Evolutionary conservation across 169 alveolate species (phyloP).

Genomic region (Cyclospora cayetanensis): DNA sequence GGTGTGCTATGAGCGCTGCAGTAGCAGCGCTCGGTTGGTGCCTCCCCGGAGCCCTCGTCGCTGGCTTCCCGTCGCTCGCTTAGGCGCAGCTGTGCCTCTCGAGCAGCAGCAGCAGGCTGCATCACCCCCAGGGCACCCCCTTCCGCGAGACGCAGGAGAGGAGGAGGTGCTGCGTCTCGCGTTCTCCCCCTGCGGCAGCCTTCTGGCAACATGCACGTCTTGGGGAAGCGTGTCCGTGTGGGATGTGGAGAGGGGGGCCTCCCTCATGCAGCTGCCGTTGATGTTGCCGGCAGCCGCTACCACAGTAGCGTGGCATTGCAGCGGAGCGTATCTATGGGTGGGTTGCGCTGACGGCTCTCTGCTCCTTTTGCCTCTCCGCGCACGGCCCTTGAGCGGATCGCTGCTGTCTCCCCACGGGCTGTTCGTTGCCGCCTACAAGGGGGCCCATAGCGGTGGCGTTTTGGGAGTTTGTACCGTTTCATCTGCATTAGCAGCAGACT

Average conservation of each 20-base stretch:
- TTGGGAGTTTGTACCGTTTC: background rate
- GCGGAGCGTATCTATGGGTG: background rate
- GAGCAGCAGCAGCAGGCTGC: constrained; percentile 30
- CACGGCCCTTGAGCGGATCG: background rate
- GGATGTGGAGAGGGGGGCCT: background rate
- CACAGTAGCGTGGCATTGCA: background rate
- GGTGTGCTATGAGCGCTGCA: background rate
- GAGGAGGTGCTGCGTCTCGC: background rate
- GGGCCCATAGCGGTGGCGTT: background rate
- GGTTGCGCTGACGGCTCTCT: background rate
- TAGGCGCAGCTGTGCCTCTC: background rate
- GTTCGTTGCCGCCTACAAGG: background rate
- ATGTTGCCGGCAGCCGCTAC: background rate
- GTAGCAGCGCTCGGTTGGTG: background rate
- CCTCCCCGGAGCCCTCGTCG: background rate
- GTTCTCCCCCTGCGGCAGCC: background rate
- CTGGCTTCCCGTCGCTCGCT: background rate
- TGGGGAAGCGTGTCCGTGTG: background rate
- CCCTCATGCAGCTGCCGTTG: background rate
- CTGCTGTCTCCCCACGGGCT: background rate
- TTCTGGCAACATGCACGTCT: background rate
- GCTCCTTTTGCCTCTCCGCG: background rate
- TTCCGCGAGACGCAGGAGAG: background rate
- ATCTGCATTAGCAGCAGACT: background rate
- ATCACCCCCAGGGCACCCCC: background rate